These are phyloP conservation scores for Phallus indusiatus DNA, from an alignment of 768 basidiomycete species.

Conservation along the genomic window DNA sequence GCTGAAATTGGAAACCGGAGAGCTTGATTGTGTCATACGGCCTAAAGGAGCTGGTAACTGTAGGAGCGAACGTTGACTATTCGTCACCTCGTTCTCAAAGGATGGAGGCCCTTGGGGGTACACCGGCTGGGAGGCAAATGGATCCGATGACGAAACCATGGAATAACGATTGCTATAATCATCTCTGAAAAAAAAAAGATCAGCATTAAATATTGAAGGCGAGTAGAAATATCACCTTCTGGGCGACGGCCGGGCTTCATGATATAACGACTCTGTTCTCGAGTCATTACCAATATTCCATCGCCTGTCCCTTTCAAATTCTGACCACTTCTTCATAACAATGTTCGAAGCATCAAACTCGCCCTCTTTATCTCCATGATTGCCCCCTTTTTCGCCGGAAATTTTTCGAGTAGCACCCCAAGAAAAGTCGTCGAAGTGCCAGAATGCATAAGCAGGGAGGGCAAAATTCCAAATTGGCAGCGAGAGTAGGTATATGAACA, in stretches of 20 bases:
- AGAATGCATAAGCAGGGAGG: conserved; percentile 92
- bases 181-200: conserved; percentile 18
- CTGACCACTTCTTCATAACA: conserved; percentile 98
- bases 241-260: conserved; percentile 34
- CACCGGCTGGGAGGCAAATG: conserved; percentile 35
- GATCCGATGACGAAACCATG: conserved; percentile 66
- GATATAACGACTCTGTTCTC: conserved; percentile 65
- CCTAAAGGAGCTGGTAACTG: conserved; percentile 70
- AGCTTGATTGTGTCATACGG: conserved; percentile 25
- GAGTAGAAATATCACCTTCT: conserved; percentile 44
- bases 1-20: conserved; percentile 32
- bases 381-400: conserved; percentile 57
- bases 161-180: conserved; percentile 56
- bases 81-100: conserved; percentile 29
- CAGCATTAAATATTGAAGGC: conserved; percentile 11
- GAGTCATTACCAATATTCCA: conserved; percentile 87
- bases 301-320: conserved; percentile 91
- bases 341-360: conserved; percentile 95
- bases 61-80: conserved; percentile 39
- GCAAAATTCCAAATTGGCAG: conserved; percentile 97
- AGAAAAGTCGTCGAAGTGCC: conserved; percentile 98
- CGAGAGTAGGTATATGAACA: conserved; percentile 87
- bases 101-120: conserved; percentile 48
- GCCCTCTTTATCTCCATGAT: conserved; percentile 91
- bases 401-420: conserved; percentile 91